These are phyloP conservation scores for Kazachstania bromeliacearum DNA, from an alignment of 805 yeast species.

Conservation along the genomic window DNA sequence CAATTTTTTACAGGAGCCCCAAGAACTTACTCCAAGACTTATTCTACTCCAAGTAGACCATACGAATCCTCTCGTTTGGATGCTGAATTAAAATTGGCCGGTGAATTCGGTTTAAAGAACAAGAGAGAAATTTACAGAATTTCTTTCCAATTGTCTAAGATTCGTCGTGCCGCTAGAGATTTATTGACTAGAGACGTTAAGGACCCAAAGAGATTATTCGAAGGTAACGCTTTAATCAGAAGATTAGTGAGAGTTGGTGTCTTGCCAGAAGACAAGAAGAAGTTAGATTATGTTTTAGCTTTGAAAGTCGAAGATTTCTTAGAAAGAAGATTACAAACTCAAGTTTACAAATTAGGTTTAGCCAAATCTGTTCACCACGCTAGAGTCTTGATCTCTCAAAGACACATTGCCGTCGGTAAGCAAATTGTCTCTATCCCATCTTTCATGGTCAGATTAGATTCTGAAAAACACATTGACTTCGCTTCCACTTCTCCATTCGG, in stretches of 20 bases:
- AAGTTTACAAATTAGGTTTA: conserved; percentile 98
- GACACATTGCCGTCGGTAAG: conserved; percentile 99
- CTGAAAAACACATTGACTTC: conserved; percentile 99
- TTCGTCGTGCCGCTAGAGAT: conserved; percentile 99
- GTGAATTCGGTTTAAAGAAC: conserved; percentile 99
- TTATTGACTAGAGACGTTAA: conserved; percentile 98
- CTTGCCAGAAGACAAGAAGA: conserved; percentile 97
- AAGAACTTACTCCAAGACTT: conserved; percentile 98
- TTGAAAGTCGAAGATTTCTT: conserved; percentile 96
- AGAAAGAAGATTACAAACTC: conserved; percentile 99
- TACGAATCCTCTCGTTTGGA: conserved; percentile 99
- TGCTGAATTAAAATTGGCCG: conserved; percentile 97
- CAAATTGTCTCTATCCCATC: conserved; percentile 98
- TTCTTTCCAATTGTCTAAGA: conserved; percentile 97
- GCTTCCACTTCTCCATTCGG: conserved; percentile 99
- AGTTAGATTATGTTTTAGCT: conserved; percentile 99
- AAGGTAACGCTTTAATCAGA: conserved; percentile 99
- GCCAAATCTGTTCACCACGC: conserved; percentile 99
- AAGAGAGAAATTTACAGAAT: conserved; percentile 99
- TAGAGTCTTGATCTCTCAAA: conserved; percentile 94
- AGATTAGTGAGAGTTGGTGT: conserved; percentile 99
- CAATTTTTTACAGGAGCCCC: conserved; percentile 68
- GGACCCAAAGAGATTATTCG: conserved; percentile 99
- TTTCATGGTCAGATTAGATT: conserved; percentile 98
- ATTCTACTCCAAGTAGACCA: conserved; percentile 98